phyloP scores from a whole-genome alignment of 805 yeast species.

The Candida chauliodis region DNA sequence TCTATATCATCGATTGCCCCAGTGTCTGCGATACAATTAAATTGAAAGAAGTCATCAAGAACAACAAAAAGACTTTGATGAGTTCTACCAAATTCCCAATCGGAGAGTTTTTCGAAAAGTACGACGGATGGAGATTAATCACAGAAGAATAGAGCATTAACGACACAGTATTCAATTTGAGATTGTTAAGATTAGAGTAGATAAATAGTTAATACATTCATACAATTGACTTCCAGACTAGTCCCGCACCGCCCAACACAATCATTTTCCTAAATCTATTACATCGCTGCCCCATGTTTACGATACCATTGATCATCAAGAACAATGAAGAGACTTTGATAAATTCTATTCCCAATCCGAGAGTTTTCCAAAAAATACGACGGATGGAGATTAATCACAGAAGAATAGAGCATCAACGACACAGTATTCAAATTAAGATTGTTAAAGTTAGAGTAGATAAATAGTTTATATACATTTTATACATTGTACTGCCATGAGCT shows the following conservation, averaged over 20 bases:
- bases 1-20: conserved; percentile 57
- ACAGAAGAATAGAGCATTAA: conserved; percentile 79
- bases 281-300: conserved; percentile 49
- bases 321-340: conserved; percentile 63
- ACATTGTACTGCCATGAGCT: conserved; percentile 41
- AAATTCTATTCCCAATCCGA: conserved; percentile 67
- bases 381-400: conserved; percentile 55
- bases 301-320: no score
- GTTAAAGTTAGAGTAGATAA: conserved; percentile 46
- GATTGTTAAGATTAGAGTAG: conserved; percentile 58
- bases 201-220: no score
- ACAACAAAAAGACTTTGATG: conserved; percentile 63
- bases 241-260: conserved; percentile 78
- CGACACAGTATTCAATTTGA: conserved; percentile 73
- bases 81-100: conserved; percentile 63
- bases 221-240: conserved; percentile 41
- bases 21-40: conserved; percentile 84
- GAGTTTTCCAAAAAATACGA: conserved; percentile 41
- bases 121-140: conserved; percentile 44
- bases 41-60: conserved; percentile 56
- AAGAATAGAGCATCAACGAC: conserved; percentile 76
- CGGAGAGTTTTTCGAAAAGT: conserved; percentile 42
- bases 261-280: conserved; percentile 23
- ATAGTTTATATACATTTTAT: no score
- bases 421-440: conserved; percentile 76